Conservation (phyloP, 768 basidiomycete genomes). For the Clavaria fumosa region DNA sequence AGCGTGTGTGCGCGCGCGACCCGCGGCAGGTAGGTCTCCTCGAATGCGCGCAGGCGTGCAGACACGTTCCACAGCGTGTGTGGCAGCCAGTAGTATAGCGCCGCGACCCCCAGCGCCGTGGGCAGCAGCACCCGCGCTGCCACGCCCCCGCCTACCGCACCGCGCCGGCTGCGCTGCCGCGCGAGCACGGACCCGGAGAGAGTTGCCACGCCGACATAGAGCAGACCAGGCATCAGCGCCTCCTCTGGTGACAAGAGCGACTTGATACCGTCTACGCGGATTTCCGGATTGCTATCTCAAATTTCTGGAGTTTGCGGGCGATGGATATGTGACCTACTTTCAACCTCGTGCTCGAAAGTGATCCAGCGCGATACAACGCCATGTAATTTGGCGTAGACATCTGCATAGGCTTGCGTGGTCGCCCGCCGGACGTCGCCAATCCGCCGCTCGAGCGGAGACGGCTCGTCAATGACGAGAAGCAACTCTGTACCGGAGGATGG, state of each 20-base stretch:
- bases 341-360: constrained; percentile 67
- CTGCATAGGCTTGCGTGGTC: constrained; percentile 36
- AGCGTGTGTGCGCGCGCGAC: constrained; percentile 54
- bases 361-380: constrained; percentile 72
- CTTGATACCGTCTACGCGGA: constrained; percentile 55
- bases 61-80: constrained; percentile 59
- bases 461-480: constrained; percentile 55
- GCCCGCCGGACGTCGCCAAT: constrained; percentile 57
- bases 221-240: constrained; percentile 71
- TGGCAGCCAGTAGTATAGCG: constrained; percentile 78
- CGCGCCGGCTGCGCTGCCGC: constrained; percentile 69
- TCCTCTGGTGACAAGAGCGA: constrained; percentile 69
- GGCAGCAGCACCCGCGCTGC: constrained; percentile 61
- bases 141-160: too few species aligned
- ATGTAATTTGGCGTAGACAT: constrained; percentile 54
- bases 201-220: constrained; percentile 82
- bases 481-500: constrained; percentile 43
- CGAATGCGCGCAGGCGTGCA: constrained; percentile 48
- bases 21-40: constrained; percentile 53
- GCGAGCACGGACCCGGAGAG: constrained; percentile 80
- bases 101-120: constrained; percentile 50
- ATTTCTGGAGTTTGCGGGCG: background rate
- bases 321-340: constrained; percentile 60
- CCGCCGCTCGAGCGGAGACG: constrained; percentile 59
- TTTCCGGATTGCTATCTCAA: background rate